phyloP scores from a whole-genome alignment of 2,329 filamentous ascomycete species.

The Penicillium griseofulvum region DNA sequence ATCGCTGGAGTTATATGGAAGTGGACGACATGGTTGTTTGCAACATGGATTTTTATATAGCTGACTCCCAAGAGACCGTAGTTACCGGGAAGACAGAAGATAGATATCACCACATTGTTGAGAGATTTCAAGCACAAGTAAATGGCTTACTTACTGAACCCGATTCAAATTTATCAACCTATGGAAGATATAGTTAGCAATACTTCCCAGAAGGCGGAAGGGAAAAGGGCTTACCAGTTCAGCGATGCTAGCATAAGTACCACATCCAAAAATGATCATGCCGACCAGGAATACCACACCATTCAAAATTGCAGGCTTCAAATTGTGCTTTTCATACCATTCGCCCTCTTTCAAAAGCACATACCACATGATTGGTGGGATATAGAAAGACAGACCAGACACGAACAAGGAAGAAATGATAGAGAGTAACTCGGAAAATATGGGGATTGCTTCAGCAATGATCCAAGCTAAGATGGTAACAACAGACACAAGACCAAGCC shows the following conservation, averaged over 20 bases:
- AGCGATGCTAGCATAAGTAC: constrained; percentile 15
- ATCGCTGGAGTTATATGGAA: background rate
- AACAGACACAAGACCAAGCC: constrained; percentile 8
- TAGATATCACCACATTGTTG: background rate
- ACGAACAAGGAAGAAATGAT: constrained; percentile 8
- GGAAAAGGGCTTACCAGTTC: constrained; percentile 9
- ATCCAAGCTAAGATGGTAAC: constrained; percentile 16
- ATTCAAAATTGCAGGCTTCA: constrained; percentile 8
- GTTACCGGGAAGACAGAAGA: background rate
- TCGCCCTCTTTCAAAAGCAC: constrained; percentile 5
- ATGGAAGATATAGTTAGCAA: background rate
- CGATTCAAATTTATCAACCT: constrained; percentile 1
- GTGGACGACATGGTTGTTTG: background rate
- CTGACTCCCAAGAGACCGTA: background rate
- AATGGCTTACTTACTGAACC: constrained; percentile 9
- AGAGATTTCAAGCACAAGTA: constrained; percentile 1
- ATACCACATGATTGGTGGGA: constrained; percentile 10
- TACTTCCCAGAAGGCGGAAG: background rate
- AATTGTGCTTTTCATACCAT: constrained; percentile 7
- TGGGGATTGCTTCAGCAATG: constrained; percentile 17
- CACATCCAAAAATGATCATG: constrained; percentile 14
- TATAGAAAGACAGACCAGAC: constrained; percentile 7
- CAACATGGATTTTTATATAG: background rate
- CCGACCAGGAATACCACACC: constrained; percentile 14
- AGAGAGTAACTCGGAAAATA: constrained; percentile 17